A percentile compares a stretch with the other conserved stretches of the same genome.
These are phyloP conservation scores for Spongispora temasekensis DNA, from an alignment of 1,284 basidiomycete species.

Conservation along the genomic window DNA sequence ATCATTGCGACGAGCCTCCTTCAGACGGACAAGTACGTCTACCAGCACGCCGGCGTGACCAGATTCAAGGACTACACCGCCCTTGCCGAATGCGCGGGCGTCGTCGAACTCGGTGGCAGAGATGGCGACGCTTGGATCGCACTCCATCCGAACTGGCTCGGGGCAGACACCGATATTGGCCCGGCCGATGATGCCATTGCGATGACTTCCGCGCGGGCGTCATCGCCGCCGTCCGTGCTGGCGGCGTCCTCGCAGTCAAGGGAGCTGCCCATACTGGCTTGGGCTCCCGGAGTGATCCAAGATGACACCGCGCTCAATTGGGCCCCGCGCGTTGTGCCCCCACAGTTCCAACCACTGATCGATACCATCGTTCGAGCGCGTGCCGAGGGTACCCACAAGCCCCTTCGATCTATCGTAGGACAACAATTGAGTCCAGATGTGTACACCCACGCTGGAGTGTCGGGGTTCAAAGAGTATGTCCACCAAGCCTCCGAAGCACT, in stretches of 20 bases:
- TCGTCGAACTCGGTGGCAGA: conserved; percentile 50
- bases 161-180: too few species aligned
- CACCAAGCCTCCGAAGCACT: conserved; percentile 29
- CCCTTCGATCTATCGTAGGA: conserved; percentile 28
- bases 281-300: conserved; percentile 3
- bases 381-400: conserved; percentile 15
- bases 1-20: conserved; percentile 40
- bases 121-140: conserved; percentile 49
- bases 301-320: too few species aligned
- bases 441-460: conserved; percentile 35
- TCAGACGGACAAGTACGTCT: conserved; percentile 38
- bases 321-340: too few species aligned
- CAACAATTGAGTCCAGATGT: conserved; percentile 20
- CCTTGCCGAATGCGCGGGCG: conserved; percentile 45
- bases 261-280: too few species aligned
- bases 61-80: conserved; percentile 48
- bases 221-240: too few species aligned
- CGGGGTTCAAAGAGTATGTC: conserved; percentile 35
- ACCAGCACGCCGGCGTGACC: conserved; percentile 43
- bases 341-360: conserved; percentile 30
- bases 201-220: too few species aligned
- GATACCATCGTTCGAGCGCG: conserved; percentile 18
- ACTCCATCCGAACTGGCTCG: conserved; percentile 39
- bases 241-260: too few species aligned
- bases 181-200: too few species aligned